A percentile compares a stretch with the other conserved stretches of the same genome.
Evolutionary conservation across 2,329 filamentous ascomycete genomes (phyloP).

Genomic region (Fusarium pininemorale): DNA sequence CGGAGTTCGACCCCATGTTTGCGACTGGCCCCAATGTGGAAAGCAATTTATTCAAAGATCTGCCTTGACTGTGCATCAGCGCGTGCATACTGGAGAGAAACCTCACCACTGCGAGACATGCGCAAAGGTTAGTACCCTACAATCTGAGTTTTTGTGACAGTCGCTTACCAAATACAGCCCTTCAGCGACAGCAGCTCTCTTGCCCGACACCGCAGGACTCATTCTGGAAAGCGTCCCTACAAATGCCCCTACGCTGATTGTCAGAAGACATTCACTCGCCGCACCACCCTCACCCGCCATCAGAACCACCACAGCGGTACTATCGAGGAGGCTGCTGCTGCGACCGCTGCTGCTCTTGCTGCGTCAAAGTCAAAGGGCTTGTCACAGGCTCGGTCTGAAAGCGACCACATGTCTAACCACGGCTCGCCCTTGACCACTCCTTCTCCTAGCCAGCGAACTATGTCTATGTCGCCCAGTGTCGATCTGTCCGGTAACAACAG

Average conservation of each 20-base stretch:
- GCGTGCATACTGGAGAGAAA: conserved; percentile 97
- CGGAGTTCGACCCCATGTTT: conserved; percentile 89
- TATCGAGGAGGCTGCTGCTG: conserved; percentile 89
- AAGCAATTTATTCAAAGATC: conserved; percentile 98
- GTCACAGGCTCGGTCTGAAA: conserved; percentile 70
- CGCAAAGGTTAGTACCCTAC: conserved; percentile 76
- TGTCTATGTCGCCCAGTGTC: conserved; percentile 82
- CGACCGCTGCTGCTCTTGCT: conserved; percentile 86
- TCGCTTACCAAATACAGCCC: conserved; percentile 64
- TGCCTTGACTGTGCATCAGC: conserved; percentile 91
- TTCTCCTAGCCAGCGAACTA: conserved; percentile 80
- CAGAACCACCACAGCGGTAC: conserved; percentile 97
- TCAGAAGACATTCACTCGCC: conserved; percentile 97
- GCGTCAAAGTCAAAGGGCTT: conserved; percentile 54
- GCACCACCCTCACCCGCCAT: conserved; percentile 93
- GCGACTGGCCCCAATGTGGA: conserved; percentile 86
- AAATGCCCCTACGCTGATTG: conserved; percentile 98
- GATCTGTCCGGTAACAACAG: conserved; percentile 75
- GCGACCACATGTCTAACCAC: conserved; percentile 74
- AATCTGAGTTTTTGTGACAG: no score
- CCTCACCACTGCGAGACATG: conserved; percentile 97
- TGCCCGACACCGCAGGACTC: conserved; percentile 91
- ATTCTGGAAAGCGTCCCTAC: conserved; percentile 95
- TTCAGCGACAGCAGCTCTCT: conserved; percentile 97
- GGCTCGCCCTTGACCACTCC: conserved; percentile 82